Evolutionary conservation across 768 basidiomycete species (phyloP), one percentile per base, ranked within the genome.

Genomic region (Lactarius indigo): DNA sequence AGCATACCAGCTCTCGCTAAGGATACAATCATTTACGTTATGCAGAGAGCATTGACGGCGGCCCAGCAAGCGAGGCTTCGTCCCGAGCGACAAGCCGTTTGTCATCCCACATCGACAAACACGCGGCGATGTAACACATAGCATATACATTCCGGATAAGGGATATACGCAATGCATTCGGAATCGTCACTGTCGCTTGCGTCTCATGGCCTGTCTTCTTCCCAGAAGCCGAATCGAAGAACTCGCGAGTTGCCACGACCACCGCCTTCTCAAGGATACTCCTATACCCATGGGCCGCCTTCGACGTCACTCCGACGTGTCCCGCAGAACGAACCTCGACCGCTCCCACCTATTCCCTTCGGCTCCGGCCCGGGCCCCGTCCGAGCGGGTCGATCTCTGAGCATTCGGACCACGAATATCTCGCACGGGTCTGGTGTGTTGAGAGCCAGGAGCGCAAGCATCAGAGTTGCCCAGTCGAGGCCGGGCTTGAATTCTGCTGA

Each of bases 71-170:
- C 44, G 52, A 35, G 15, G 50, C 60, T 18, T 20, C 47, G n/a
- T 63, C 65, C 37, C 57, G 61, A 2, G 18, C 61, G 20, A 62
- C 61, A 30, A 66, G 65, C 23, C 65, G 61, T 20, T 35, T 59
- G 31, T 66, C 65, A 7, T 59, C 54, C 30, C 57, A 58, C 20
- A 17, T 39, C 1, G 61, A 63, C 15, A 54, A n/a, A 8, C 61
- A 62, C n/a, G 59, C 61, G 9, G 7, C 39, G 33, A n/a, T 37
- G 28, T 57, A 63, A 20, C 56, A 63, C 39, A 28, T 56, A 26
- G 26, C 33, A 33, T 30, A 5, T n/a, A n/a, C n/a, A n/a, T n/a
- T 15, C 57, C 15, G 57, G 17, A 52, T 37, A 20, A 3, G 2
- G 30, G 28, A n/a, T n/a, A n/a, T n/a, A n/a, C n/a, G n/a, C n/a